Percentiles rank a stretch among this genome's conserved stretches.
phyloP scores from a whole-genome alignment of 1,284 basidiomycete genomes.

The Puccinia novopanici region DNA sequence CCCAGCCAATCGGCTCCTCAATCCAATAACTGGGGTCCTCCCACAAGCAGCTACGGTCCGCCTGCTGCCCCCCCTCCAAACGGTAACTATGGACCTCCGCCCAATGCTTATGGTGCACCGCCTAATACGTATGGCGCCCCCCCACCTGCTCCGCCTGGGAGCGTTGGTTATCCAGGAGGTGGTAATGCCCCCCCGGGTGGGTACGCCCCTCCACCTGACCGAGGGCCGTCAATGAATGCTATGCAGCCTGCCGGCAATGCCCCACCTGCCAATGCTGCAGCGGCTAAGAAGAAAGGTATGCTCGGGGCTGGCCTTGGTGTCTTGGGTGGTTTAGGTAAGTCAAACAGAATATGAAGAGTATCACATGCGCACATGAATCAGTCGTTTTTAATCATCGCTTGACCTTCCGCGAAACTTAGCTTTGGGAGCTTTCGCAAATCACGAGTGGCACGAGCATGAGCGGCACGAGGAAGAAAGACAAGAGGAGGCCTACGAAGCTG shows the following conservation, averaged over 20 bases:
- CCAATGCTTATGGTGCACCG: neutral
- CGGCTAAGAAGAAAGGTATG: slow-evolving; percentile 35
- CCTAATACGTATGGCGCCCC: slow-evolving; percentile 4
- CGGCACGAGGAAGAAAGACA: slow-evolving; percentile 29
- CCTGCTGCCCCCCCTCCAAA: neutral
- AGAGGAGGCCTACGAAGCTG: slow-evolving; percentile 45
- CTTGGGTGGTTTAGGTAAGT: slow-evolving; percentile 42
- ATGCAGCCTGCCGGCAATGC: neutral
- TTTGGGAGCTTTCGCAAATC: slow-evolving; percentile 37
- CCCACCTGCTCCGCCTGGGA: slow-evolving; percentile 10
- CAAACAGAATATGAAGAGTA: neutral
- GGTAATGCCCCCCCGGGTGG: slow-evolving; percentile 25
- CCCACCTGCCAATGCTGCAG: neutral
- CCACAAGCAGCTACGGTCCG: neutral
- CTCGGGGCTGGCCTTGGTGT: slow-evolving; percentile 34
- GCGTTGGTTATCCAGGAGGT: slow-evolving; percentile 7
- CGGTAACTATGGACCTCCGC: slow-evolving; percentile 5
- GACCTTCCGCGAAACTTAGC: neutral
- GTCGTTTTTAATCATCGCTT: too few relatives aligned
- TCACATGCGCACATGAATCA: too few relatives aligned
- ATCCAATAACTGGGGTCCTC: slow-evolving; percentile 18
- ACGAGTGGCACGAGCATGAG: slow-evolving; percentile 43
- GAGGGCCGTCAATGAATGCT: slow-evolving; percentile 1
- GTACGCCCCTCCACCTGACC: slow-evolving; percentile 19
- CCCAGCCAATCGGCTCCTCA: neutral